phyloP scores from a whole-genome alignment of 768 basidiomycete genomes.

The Coprinopsis sp. region DNA sequence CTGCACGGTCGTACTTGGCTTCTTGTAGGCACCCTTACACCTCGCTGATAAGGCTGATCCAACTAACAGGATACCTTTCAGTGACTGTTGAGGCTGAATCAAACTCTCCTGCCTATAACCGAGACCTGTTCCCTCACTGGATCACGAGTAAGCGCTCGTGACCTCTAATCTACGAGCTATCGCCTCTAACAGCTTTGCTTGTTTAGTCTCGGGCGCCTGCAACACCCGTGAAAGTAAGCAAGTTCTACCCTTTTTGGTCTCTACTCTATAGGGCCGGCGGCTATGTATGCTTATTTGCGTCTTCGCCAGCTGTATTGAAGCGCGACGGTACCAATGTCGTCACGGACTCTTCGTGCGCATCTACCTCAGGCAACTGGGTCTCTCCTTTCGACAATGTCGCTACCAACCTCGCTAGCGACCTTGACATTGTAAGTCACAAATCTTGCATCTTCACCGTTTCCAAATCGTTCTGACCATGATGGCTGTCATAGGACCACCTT shows the following conservation, averaged over 20 bases:
- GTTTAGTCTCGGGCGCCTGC: constrained; percentile 44
- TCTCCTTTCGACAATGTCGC: constrained; percentile 47
- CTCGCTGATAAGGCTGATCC: not conserved
- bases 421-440: constrained; percentile 44
- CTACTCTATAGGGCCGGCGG: not conserved
- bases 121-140: constrained; percentile 45
- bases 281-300: not conserved
- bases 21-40: constrained; percentile 18
- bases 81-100: constrained; percentile 30
- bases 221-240: constrained; percentile 48
- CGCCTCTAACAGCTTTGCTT: not conserved
- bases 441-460: not conserved
- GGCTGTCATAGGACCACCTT: constrained; percentile 40
- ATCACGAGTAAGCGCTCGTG: constrained; percentile 33
- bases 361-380: constrained; percentile 48
- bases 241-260: not conserved
- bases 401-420: constrained; percentile 39
- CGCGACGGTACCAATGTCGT: constrained; percentile 44
- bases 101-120: constrained; percentile 30
- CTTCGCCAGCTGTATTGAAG: constrained; percentile 34
- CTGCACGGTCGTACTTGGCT: constrained; percentile 30
- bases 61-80: constrained; percentile 8
- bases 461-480: too few relatives aligned
- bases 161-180: not conserved
- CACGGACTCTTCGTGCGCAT: constrained; percentile 32